Conservation (phyloP, 1,284 basidiomycete species). For the Caloboletus inedulis region DNA sequence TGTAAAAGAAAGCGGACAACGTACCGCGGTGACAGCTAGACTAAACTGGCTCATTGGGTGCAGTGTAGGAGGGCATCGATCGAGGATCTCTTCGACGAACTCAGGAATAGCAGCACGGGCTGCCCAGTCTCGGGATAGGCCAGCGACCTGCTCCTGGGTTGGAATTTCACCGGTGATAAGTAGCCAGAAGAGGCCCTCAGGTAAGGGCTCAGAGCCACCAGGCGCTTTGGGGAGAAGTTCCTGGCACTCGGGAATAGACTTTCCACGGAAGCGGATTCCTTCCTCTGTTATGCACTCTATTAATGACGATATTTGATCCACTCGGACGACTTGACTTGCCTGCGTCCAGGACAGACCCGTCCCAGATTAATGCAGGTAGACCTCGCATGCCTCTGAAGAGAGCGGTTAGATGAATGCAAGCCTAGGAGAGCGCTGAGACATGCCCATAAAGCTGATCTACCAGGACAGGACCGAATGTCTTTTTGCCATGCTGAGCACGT, state of each 20-base stretch:
- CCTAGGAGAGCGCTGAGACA: constrained; percentile 20
- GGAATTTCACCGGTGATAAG: constrained; percentile 92
- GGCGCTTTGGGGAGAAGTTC: constrained; percentile 82
- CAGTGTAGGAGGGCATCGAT: constrained; percentile 89
- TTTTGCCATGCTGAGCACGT: constrained; percentile 83
- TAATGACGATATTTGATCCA: constrained; percentile 1
- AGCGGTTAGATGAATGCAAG: constrained; percentile 1
- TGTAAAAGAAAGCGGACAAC: constrained; percentile 30
- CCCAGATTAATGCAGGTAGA: constrained; percentile 87
- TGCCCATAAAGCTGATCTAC: constrained; percentile 91
- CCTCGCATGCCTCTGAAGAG: constrained; percentile 84
- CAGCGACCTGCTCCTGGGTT: constrained; percentile 80
- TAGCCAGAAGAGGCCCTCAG: constrained; percentile 95
- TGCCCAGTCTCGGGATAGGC: constrained; percentile 89
- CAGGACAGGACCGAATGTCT: constrained; percentile 84
- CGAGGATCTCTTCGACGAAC: constrained; percentile 91
- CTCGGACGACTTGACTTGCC: constrained; percentile 38
- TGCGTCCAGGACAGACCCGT: constrained; percentile 92
- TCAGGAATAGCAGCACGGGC: constrained; percentile 85
- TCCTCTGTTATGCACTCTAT: constrained; percentile 57
- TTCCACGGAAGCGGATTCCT: constrained; percentile 94
- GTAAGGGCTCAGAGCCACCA: constrained; percentile 87
- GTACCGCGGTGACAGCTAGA: constrained; percentile 87
- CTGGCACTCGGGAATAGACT: constrained; percentile 90
- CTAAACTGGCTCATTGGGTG: constrained; percentile 98